phyloP scores from a whole-genome alignment of 345 rosid genomes.

The Gossypioides kirkii region DNA sequence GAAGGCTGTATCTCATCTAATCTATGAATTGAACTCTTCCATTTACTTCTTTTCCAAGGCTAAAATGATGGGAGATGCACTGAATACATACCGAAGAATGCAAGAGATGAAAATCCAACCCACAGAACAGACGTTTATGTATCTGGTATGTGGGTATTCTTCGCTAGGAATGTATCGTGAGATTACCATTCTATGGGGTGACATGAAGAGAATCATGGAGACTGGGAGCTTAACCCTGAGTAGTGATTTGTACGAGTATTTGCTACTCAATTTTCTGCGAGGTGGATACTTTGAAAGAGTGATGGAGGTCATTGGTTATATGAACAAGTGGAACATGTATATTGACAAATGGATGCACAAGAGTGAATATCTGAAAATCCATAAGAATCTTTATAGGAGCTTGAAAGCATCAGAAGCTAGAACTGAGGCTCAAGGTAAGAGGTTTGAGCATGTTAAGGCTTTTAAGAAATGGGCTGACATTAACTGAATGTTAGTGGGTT shows the following conservation, averaged over 20 bases:
- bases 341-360: slow-evolving; percentile 54
- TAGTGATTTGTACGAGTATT: slow-evolving; percentile 62
- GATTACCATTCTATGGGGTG: slow-evolving; percentile 78
- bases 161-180: slow-evolving; percentile 61
- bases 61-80: slow-evolving; percentile 70
- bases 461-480: slow-evolving; percentile 65
- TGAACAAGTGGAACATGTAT: slow-evolving; percentile 45
- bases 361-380: slow-evolving; percentile 65
- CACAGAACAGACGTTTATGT: slow-evolving; percentile 52
- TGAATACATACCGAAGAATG: slow-evolving; percentile 51
- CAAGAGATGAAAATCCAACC: slow-evolving; percentile 45
- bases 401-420: slow-evolving; percentile 48
- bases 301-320: slow-evolving; percentile 57
- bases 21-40: slow-evolving; percentile 64
- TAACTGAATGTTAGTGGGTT: neutral
- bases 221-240: slow-evolving; percentile 32
- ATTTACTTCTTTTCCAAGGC: slow-evolving; percentile 81
- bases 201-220: slow-evolving; percentile 55
- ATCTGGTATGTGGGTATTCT: slow-evolving; percentile 47
- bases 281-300: slow-evolving; percentile 95
- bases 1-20: slow-evolving; percentile 25
- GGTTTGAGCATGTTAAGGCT: slow-evolving; percentile 50
- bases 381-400: slow-evolving; percentile 61
- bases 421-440: slow-evolving; percentile 62
- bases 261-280: slow-evolving; percentile 61